These are phyloP conservation scores for Phlyctochytrium arcticum DNA, from an alignment of 192 early-diverging fungal species.

Conservation along the genomic window DNA sequence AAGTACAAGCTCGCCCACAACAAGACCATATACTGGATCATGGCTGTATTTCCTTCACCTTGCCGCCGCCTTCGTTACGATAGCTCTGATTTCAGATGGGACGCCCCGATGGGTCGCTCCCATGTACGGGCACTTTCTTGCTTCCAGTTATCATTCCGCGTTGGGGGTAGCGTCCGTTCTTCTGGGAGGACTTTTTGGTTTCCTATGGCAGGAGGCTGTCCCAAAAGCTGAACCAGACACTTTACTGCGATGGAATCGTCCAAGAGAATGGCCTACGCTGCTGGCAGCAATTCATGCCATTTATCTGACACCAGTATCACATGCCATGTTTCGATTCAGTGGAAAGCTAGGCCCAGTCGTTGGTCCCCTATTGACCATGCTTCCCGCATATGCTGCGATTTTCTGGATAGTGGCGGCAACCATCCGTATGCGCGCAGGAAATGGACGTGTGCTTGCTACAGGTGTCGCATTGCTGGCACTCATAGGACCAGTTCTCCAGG, in stretches of 20 bases:
- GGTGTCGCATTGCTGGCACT: background rate
- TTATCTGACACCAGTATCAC: too few relatives aligned
- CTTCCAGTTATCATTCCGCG: background rate
- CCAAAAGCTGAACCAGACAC: background rate
- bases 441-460: background rate
- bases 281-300: too few relatives aligned
- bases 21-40: too few relatives aligned
- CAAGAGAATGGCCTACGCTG: too few relatives aligned
- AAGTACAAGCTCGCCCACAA: too few relatives aligned
- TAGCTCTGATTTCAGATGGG: too few relatives aligned
- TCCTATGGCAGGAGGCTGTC: background rate
- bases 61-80: too few relatives aligned
- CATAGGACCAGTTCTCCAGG: background rate
- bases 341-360: background rate
- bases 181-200: background rate
- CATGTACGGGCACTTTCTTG: slow-evolving; percentile 22
- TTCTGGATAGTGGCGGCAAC: background rate
- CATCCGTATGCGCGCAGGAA: background rate
- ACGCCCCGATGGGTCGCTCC: slow-evolving; percentile 19
- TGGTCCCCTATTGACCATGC: slow-evolving; percentile 9
- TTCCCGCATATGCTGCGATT: slow-evolving; percentile 3
- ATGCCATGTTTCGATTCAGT: slow-evolving; percentile 1
- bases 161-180: background rate
- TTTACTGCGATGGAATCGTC: background rate
- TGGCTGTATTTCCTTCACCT: too few relatives aligned